A percentile compares a stretch with the other conserved stretches of the same genome.
Conservation (phyloP, 1,284 basidiomycete genomes). For the Apiotrichum domesticum region DNA sequence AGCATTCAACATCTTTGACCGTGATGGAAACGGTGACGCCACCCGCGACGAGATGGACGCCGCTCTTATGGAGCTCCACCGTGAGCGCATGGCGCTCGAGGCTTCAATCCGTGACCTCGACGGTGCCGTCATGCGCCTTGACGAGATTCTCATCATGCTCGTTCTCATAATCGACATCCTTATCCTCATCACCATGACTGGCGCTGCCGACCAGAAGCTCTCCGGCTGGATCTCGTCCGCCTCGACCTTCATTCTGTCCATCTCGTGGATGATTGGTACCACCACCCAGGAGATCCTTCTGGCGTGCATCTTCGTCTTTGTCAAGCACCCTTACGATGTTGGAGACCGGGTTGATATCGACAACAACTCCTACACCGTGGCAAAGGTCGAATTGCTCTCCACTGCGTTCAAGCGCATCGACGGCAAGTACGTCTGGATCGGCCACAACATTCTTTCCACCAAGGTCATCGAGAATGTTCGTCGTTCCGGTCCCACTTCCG, state of each 20-base stretch:
- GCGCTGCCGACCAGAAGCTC: not conserved
- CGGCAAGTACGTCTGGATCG: conserved; percentile 57
- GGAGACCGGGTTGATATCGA: conserved; percentile 65
- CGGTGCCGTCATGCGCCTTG: conserved; percentile 67
- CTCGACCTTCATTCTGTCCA: conserved; percentile 72
- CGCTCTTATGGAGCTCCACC: conserved; percentile 74
- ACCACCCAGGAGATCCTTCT: conserved; percentile 51
- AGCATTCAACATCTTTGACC: conserved; percentile 72
- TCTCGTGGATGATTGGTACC: conserved; percentile 82
- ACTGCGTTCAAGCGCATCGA: conserved; percentile 54
- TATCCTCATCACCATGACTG: conserved; percentile 64
- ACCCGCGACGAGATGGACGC: conserved; percentile 69
- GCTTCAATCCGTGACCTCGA: conserved; percentile 87
- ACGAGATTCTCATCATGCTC: conserved; percentile 50
- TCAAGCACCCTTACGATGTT: conserved; percentile 78
- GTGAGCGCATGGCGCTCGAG: conserved; percentile 76
- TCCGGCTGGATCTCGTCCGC: conserved; percentile 58
- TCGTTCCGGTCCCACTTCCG: conserved; percentile 50
- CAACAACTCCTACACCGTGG: conserved; percentile 62
- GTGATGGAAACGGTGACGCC: conserved; percentile 73
- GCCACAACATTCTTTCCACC: conserved; percentile 58
- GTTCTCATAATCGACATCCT: conserved; percentile 60
- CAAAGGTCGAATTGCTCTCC: conserved; percentile 76
- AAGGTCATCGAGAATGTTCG: conserved; percentile 55
- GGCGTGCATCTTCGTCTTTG: conserved; percentile 70